Percentiles rank a stretch among this genome's conserved stretches.
phyloP scores from a whole-genome alignment of 495 filamentous ascomycete genomes.

The Lineolata rhizophorae region DNA sequence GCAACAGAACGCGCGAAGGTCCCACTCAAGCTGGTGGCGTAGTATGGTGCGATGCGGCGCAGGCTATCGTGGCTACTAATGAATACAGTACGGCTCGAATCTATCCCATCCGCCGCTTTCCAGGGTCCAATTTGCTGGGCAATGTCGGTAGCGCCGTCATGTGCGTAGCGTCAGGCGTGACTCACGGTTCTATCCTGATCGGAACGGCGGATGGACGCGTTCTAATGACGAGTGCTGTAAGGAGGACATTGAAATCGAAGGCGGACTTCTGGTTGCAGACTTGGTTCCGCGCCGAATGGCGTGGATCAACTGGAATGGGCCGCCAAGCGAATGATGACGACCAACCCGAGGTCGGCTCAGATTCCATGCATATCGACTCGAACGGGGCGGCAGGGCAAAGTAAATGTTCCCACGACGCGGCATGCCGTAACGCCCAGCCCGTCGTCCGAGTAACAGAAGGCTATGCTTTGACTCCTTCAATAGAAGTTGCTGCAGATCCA shows the following conservation, averaged over 20 bases:
- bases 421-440: not conserved
- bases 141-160: conserved; percentile 19
- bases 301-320: conserved; percentile 13
- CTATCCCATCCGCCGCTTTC: conserved; percentile 33
- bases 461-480: no score
- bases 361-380: not conserved
- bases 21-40: no score
- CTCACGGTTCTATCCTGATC: conserved; percentile 31
- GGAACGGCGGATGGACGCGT: conserved; percentile 37
- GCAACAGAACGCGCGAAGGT: conserved; percentile 25
- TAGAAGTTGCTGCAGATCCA: no score
- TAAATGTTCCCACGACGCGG: not conserved
- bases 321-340: conserved; percentile 13
- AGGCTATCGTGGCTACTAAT: conserved; percentile 31
- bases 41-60: conserved; percentile 33
- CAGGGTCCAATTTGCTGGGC: conserved; percentile 22
- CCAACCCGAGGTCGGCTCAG: not conserved
- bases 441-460: no score
- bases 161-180: conserved; percentile 20
- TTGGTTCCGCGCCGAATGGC: conserved; percentile 44
- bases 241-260: conserved; percentile 29
- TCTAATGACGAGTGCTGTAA: conserved; percentile 31
- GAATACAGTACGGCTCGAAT: conserved; percentile 33
- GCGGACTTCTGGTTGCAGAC: conserved; percentile 31
- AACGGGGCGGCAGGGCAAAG: not conserved